Evolutionary conservation across 805 yeast species (phyloP).

Genomic region (Candida ovalis): DNA sequence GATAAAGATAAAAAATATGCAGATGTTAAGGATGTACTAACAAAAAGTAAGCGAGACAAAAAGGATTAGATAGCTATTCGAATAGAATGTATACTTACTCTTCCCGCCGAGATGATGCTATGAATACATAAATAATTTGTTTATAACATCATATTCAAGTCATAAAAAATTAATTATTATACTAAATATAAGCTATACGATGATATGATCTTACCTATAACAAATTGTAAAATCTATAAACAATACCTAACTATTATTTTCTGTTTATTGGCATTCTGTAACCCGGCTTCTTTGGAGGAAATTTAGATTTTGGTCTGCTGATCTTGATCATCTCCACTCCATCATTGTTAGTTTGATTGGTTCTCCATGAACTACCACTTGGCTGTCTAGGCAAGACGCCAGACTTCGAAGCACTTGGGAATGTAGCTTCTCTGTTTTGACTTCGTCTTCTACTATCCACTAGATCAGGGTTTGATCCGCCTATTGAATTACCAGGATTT

Average conservation of each 20-base stretch:
- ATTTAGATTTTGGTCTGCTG: slow-evolving; percentile 18
- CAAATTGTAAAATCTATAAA: no score
- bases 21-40: slow-evolving; percentile 15
- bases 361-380: not conserved
- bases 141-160: no score
- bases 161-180: no score
- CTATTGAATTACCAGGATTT: not conserved
- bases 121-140: no score
- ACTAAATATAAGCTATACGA: no score
- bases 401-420: not conserved
- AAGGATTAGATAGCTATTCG: slow-evolving; percentile 17
- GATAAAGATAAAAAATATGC: slow-evolving; percentile 15
- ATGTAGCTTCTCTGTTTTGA: not conserved
- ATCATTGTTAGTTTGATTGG: not conserved
- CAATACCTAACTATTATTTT: no score
- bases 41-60: slow-evolving; percentile 27
- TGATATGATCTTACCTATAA: no score
- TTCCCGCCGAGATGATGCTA: no score
- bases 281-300: slow-evolving; percentile 2
- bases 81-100: no score
- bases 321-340: slow-evolving; percentile 18
- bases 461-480: not conserved
- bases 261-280: not conserved
- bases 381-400: slow-evolving; percentile 1
- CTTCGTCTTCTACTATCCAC: not conserved